Evolutionary conservation across 208 protist genomes (phyloP).

Genomic region (Sergeia podlipaevii): DNA sequence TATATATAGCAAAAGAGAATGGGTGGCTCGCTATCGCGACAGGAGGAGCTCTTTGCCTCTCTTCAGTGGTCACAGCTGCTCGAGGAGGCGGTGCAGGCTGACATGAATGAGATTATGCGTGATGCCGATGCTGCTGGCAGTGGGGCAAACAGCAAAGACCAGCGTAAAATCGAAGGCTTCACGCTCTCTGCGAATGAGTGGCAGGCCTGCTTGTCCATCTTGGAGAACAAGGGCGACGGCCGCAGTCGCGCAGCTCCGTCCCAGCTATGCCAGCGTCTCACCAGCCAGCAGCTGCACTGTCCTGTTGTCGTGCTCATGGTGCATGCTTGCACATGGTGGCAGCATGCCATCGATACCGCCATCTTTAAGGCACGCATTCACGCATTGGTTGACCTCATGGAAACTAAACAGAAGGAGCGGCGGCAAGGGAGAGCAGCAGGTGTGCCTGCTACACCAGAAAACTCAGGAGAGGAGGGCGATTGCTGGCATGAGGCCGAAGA

Average conservation of each 20-base stretch:
- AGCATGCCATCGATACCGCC: conserved; percentile 18
- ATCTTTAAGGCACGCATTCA: conserved; percentile 27
- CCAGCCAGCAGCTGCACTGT: conserved; percentile 23
- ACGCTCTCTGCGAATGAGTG: conserved; percentile 63
- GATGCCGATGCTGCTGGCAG: background rate
- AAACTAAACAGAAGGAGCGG: no score
- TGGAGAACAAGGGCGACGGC: conserved; percentile 14
- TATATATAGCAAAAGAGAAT: conserved; percentile 20
- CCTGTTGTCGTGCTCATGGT: conserved; percentile 59
- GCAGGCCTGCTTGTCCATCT: conserved; percentile 55
- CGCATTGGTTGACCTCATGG: conserved; percentile 18
- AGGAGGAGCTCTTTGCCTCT: conserved; percentile 70
- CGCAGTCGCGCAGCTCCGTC: conserved; percentile 28
- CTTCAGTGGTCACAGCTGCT: conserved; percentile 53
- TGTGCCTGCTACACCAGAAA: no score
- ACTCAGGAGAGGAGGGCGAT: no score
- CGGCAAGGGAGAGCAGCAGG: no score
- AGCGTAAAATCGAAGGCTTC: conserved; percentile 30
- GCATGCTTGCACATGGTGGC: conserved; percentile 57
- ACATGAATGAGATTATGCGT: conserved; percentile 7
- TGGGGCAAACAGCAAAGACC: background rate
- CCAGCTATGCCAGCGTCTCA: conserved; percentile 26
- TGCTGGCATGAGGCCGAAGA: no score
- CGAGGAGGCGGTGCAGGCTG: conserved; percentile 37
- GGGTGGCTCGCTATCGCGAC: conserved; percentile 51